These are phyloP conservation scores for Serendipita sp. DNA, from an alignment of 768 basidiomycete species.

Conservation along the genomic window DNA sequence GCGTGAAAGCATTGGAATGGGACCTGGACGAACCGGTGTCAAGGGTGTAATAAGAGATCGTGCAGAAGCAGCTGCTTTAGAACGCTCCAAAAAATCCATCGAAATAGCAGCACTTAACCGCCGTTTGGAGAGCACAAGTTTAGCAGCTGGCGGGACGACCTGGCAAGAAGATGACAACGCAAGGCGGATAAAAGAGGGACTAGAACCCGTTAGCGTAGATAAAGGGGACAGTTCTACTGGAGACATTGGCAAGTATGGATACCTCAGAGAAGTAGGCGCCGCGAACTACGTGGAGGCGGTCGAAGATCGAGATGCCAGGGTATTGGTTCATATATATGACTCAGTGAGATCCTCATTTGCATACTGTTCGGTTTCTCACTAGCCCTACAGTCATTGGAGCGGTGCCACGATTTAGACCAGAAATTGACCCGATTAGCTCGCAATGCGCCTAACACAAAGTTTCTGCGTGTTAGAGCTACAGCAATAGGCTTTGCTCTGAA, in stretches of 20 bases:
- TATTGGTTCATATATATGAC: slow-evolving; percentile 75
- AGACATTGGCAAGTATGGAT: slow-evolving; percentile 43
- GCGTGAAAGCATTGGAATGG: slow-evolving; percentile 62
- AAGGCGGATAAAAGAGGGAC: slow-evolving; percentile 17
- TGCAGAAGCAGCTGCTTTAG: slow-evolving; percentile 38
- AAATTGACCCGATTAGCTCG: slow-evolving; percentile 51
- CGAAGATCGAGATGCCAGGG: slow-evolving; percentile 48
- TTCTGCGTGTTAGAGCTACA: slow-evolving; percentile 63
- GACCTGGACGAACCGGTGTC: slow-evolving; percentile 71
- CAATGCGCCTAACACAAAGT: slow-evolving; percentile 54
- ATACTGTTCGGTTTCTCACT: neutral
- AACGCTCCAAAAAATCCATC: slow-evolving; percentile 30
- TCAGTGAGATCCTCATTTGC: slow-evolving; percentile 32
- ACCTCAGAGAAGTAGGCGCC: slow-evolving; percentile 63
- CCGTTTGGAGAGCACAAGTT: slow-evolving; percentile 45
- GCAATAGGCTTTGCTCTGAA: slow-evolving; percentile 52
- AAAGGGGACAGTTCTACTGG: slow-evolving; percentile 27
- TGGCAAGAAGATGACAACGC: slow-evolving; percentile 63
- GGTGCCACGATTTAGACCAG: slow-evolving; percentile 58
- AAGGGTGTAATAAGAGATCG: slow-evolving; percentile 78
- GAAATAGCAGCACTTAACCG: slow-evolving; percentile 37
- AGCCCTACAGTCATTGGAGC: slow-evolving; percentile 42
- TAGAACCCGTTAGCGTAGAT: slow-evolving; percentile 21
- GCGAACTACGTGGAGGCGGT: slow-evolving; percentile 58
- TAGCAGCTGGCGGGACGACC: slow-evolving; percentile 37